Evolutionary conservation across 1,284 basidiomycete genomes (phyloP).

Genomic region (Athelia sp.): DNA sequence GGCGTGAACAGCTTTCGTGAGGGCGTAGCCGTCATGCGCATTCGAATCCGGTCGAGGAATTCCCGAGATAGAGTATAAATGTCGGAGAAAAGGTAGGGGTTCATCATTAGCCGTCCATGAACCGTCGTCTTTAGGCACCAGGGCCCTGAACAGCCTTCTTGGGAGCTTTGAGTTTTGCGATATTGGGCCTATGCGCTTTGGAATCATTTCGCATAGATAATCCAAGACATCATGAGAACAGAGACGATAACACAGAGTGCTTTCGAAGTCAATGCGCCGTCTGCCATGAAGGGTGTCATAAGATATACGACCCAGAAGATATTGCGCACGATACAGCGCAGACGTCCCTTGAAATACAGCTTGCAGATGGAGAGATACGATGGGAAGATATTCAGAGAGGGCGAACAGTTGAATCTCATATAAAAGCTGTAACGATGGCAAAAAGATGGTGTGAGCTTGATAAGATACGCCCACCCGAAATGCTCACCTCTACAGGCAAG

Average conservation of each 20-base stretch:
- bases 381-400: conserved; percentile 54
- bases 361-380: conserved; percentile 45
- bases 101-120: conserved; percentile 40
- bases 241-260: conserved; percentile 58
- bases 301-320: conserved; percentile 40
- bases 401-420: conserved; percentile 70
- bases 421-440: conserved; percentile 45
- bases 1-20: conserved; percentile 70
- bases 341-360: conserved; percentile 48
- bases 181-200: background rate
- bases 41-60: conserved; percentile 44
- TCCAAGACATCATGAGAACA: conserved; percentile 56
- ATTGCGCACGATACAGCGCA: conserved; percentile 51
- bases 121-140: conserved; percentile 23
- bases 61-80: conserved; percentile 40
- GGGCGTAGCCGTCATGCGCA: conserved; percentile 70
- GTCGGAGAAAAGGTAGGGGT: conserved; percentile 59
- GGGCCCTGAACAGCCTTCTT: conserved; percentile 52
- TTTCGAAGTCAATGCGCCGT: conserved; percentile 29
- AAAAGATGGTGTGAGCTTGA: too few species aligned
- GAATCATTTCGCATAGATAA: background rate
- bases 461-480: background rate
- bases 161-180: conserved; percentile 36
- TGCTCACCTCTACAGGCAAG: background rate
- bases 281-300: conserved; percentile 9